A percentile compares a stretch with the other conserved stretches of the same genome.
Evolutionary conservation across 768 basidiomycete species (phyloP).

Genomic region (Obba rivulosa): DNA sequence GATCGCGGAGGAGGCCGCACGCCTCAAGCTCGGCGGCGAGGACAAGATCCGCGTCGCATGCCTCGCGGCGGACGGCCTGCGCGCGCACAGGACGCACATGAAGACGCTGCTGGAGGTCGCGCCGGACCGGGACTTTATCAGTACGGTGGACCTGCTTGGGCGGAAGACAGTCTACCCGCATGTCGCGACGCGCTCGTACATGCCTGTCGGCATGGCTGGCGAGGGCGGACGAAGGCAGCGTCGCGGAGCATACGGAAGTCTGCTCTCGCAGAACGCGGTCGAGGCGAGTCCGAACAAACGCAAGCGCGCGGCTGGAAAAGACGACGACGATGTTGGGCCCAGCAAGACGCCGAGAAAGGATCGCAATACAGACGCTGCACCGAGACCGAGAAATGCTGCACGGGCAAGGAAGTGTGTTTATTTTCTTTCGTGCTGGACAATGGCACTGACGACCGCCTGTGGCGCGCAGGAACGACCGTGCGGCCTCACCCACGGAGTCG

Average conservation of each 20-base stretch:
- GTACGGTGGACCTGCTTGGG: conserved; percentile 38
- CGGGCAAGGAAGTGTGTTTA: conserved; percentile 55
- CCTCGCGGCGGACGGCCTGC: conserved; percentile 84
- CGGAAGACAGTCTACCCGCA: conserved; percentile 72
- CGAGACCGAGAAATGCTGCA: conserved; percentile 45
- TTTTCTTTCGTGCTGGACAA: not conserved
- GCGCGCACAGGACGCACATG: conserved; percentile 57
- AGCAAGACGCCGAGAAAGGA: conserved; percentile 63
- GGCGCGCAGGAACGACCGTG: conserved; percentile 52
- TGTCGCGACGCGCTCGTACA: conserved; percentile 61
- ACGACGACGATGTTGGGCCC: conserved; percentile 57
- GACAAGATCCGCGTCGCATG: conserved; percentile 97
- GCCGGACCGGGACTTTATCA: conserved; percentile 50
- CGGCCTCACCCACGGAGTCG: conserved; percentile 68
- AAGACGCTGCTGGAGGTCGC: conserved; percentile 54
- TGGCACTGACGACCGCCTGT: not conserved
- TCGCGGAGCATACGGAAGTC: conserved; percentile 48
- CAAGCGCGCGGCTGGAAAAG: conserved; percentile 46
- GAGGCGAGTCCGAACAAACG: conserved; percentile 65
- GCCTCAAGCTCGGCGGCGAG: conserved; percentile 91
- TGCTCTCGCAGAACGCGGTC: conserved; percentile 40
- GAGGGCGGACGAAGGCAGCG: conserved; percentile 60
- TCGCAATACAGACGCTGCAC: conserved; percentile 35
- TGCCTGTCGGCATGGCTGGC: conserved; percentile 47
- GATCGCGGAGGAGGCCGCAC: conserved; percentile 89